Evolutionary conservation across 2,329 filamentous ascomycete genomes (phyloP), one percentile per base, ranked within the genome.

Genomic region (Huntiella omanensis): DNA sequence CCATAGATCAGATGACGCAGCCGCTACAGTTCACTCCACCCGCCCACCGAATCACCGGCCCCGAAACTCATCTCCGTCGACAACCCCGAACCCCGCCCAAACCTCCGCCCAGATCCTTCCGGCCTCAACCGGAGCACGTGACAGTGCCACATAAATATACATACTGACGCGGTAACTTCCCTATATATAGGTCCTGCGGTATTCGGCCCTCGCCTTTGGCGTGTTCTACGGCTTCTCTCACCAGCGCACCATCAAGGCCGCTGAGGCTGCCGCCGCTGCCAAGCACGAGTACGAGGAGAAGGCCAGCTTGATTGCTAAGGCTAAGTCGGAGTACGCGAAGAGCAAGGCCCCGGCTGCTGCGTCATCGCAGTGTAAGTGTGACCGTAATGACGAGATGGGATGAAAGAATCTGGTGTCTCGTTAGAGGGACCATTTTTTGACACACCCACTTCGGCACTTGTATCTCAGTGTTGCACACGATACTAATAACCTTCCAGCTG

Each of bases 151-250:
- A 28, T 2, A 28, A 10, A 28, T 4, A 28, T 8, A 28, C 22
- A 28, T 28, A 28, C 22, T 28, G 22, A 28, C 22, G 6, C 22
- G 22, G 22, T 10, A 28, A 28, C 22, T 28, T 28, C 22, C 42
- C 52, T 50, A 4, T 15, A 39, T 57, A 45, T 64, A 98, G 91
- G 88, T 98, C 65, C 76, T 96, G 65, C 87, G 91, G 68, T 98
- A 88, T 75, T 88, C 86, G 60, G 87, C 87, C 62, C 83, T 98
- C 55, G 83, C 79, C 60, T 71, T 85, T 59, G 91, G 91, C 62
- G 69, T 96, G 62, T 80, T 94, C 68, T 98, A 98, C 71, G 91
- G 91, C 64, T 77, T 94, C 70, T 83, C 80, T 66, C 88, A 94
- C 71, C 91, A 98, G 70, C 72, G 80, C 60, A 74, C 76, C 52